Evolutionary conservation across 2,329 filamentous ascomycete species (phyloP).

Genomic region (Basipetospora chlamydospora): DNA sequence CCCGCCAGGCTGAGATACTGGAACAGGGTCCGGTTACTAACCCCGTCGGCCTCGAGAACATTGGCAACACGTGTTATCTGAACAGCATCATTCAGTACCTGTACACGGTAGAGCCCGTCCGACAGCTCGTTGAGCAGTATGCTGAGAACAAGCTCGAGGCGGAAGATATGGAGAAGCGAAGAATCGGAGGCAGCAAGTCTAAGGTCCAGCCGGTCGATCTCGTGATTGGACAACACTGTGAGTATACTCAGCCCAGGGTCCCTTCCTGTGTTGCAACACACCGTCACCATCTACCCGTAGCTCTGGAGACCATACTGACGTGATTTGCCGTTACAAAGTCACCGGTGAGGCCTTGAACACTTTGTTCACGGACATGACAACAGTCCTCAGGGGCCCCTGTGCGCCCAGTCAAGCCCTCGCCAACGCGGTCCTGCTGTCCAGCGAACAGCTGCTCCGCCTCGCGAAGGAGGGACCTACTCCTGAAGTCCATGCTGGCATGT

Average conservation of each 20-base stretch:
- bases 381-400: constrained; percentile 45
- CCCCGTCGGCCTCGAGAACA: constrained; percentile 80
- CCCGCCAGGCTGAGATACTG: constrained; percentile 7
- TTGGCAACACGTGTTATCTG: constrained; percentile 95
- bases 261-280: no score
- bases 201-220: constrained; percentile 37
- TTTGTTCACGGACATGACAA: constrained; percentile 58
- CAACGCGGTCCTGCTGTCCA: constrained; percentile 57
- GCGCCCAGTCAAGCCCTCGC: constrained; percentile 65
- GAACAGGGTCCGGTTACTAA: constrained; percentile 8
- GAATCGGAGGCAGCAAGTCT: constrained; percentile 54
- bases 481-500: constrained; percentile 2
- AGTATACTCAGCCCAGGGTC: constrained; percentile 19
- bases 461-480: neutral
- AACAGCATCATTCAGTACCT: constrained; percentile 95
- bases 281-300: no score
- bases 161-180: constrained; percentile 47
- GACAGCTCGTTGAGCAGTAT: constrained; percentile 66
- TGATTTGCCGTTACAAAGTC: constrained; percentile 19
- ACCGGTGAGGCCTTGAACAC: constrained; percentile 59
- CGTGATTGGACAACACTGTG: constrained; percentile 60
- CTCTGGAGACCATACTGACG: constrained; percentile 12
- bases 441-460: constrained; percentile 7
- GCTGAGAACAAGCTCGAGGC: constrained; percentile 57
- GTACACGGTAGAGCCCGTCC: constrained; percentile 71